These are phyloP conservation scores for Fusarium hainanense DNA, from an alignment of 2,329 filamentous ascomycete species.

Conservation along the genomic window DNA sequence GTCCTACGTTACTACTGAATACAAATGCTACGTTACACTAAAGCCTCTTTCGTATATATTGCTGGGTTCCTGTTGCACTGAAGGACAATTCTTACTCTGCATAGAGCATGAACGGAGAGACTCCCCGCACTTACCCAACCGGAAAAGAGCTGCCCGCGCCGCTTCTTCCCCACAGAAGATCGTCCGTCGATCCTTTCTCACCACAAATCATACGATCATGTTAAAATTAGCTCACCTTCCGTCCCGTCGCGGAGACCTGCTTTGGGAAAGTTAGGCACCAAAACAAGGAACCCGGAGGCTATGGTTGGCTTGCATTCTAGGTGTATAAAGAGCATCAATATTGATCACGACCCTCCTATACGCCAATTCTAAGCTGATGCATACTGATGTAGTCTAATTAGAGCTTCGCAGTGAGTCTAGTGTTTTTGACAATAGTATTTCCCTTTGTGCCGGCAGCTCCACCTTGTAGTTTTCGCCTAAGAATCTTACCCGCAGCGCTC, in stretches of 20 bases:
- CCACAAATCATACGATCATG: not conserved
- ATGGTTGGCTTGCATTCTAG: no score
- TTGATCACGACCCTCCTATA: no score
- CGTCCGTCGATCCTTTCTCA: not conserved
- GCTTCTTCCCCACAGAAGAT: not conserved
- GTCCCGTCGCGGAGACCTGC: not conserved
- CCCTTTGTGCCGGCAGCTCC: accelerated
- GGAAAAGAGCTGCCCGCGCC: not conserved
- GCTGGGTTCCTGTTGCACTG: accelerated
- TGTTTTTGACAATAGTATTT: not conserved
- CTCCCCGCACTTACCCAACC: not conserved
- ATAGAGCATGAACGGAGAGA: not conserved
- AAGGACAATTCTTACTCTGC: not conserved
- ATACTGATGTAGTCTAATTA: not conserved
- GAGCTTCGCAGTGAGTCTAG: not conserved
- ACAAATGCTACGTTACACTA: not conserved
- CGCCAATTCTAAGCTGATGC: no score
- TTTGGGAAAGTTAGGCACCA: no score
- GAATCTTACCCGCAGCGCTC: not conserved
- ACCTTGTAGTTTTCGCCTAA: not conserved
- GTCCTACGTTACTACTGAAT: not conserved
- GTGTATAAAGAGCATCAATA: no score
- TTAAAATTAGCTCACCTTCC: not conserved
- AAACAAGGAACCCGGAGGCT: no score
- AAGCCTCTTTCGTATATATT: not conserved